Percentiles rank a stretch among this genome's conserved stretches.
phyloP scores from a whole-genome alignment of 352 stramenopile species.

The Phytophthora cryptogea region DNA sequence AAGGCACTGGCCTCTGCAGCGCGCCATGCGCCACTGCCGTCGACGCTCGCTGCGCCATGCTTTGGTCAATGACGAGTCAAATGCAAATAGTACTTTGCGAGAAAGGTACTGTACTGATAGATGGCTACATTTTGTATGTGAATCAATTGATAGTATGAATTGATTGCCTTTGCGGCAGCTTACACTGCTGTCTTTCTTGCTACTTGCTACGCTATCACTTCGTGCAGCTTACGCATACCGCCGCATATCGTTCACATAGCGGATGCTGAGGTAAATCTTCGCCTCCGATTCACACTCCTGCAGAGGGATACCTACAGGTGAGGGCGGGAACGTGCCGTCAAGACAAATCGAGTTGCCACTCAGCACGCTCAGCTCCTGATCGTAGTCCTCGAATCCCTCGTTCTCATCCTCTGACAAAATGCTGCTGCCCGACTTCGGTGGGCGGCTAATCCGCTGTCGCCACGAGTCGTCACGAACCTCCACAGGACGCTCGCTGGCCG shows the following conservation, averaged over 20 bases:
- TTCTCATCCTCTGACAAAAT: slow-evolving; percentile 53
- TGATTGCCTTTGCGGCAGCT: not conserved
- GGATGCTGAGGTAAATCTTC: slow-evolving; percentile 81
- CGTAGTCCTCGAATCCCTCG: slow-evolving; percentile 67
- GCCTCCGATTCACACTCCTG: slow-evolving; percentile 49
- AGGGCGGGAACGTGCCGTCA: slow-evolving; percentile 55
- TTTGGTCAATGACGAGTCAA: not conserved
- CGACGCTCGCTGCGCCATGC: slow-evolving; percentile 28
- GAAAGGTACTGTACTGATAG: slow-evolving; percentile 7
- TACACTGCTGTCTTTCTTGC: not conserved
- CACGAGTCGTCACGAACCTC: slow-evolving; percentile 73
- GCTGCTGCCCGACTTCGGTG: slow-evolving; percentile 43
- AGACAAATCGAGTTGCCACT: slow-evolving; percentile 58
- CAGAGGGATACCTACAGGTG: slow-evolving; percentile 54
- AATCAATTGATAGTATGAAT: not conserved
- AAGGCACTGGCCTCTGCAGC: slow-evolving; percentile 56
- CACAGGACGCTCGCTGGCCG: slow-evolving; percentile 35
- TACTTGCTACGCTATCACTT: slow-evolving; percentile 17
- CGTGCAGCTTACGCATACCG: slow-evolving; percentile 55
- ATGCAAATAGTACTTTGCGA: slow-evolving; percentile 10
- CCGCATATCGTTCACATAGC: slow-evolving; percentile 89
- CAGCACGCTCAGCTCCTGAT: slow-evolving; percentile 64
- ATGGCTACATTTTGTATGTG: not conserved
- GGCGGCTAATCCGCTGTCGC: slow-evolving; percentile 59
- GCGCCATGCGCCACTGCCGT: slow-evolving; percentile 59